Conservation (phyloP, 2,329 filamentous ascomycete genomes). For the Xylaria multiplex region DNA sequence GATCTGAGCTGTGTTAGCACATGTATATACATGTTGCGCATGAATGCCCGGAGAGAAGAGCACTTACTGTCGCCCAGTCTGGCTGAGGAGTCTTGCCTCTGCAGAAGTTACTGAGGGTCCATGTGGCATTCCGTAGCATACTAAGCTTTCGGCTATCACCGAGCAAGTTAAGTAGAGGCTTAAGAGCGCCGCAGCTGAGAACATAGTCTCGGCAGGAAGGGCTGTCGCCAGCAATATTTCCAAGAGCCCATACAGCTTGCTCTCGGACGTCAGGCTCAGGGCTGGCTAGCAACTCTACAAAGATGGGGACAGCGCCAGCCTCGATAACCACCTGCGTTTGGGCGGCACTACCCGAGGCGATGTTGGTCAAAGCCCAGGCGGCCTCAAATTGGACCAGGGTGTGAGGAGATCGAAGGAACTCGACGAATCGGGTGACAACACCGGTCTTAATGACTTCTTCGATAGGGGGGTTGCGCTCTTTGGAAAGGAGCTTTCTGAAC, state of each 20-base stretch:
- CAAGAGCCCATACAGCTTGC: constrained; percentile 97
- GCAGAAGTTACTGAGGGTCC: constrained; percentile 99
- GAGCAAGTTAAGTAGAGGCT: constrained; percentile 86
- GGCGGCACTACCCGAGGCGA: constrained; percentile 94
- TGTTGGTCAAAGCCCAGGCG: constrained; percentile 99
- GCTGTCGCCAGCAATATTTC: constrained; percentile 99
- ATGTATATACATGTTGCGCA: constrained; percentile 1
- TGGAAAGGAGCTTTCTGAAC: constrained; percentile 96
- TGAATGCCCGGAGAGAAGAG: constrained; percentile 2
- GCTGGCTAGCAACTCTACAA: constrained; percentile 94
- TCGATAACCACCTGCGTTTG: constrained; percentile 99
- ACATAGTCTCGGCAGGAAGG: constrained; percentile 98
- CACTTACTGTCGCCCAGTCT: constrained; percentile 91
- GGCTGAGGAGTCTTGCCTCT: constrained; percentile 99
- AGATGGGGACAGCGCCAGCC: constrained; percentile 96
- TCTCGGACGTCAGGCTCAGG: constrained; percentile 97
- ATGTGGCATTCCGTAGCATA: constrained; percentile 98
- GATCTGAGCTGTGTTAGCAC: constrained; percentile 68
- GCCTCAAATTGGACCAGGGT: constrained; percentile 99
- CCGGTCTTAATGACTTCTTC: constrained; percentile 99
- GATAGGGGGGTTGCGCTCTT: constrained; percentile 98
- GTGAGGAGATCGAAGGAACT: constrained; percentile 97
- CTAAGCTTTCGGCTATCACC: constrained; percentile 98
- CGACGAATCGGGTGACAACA: constrained; percentile 95
- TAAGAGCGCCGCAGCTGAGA: constrained; percentile 87